Evolutionary conservation across 805 yeast genomes (phyloP), one percentile per base, ranked within the genome.

Genomic region (Debaryomyces castellii): DNA sequence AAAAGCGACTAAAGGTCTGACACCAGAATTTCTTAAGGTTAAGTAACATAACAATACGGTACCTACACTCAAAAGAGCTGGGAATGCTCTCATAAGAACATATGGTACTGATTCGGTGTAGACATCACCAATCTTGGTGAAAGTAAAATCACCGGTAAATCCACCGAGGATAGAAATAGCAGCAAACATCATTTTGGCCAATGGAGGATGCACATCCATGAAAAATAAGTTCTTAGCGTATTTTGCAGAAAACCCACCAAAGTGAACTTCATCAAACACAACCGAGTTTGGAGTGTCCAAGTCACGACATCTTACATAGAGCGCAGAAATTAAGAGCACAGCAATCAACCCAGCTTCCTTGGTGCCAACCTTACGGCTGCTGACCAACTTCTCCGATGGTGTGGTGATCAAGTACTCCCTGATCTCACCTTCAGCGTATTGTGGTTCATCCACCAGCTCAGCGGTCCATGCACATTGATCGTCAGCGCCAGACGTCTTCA

Each of bases 211-310:
- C 37, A 81, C 85, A 62, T 84, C 91, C 78, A 85, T 75, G 64
- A 85, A 86, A 59, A 73, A 85, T 14, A 65, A 64, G 16, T 89
- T 87, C 43, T 69, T 64, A 44, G 83, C 76, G 69, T 90, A 94
- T 66, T 87, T 83, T 47, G 85, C 77, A 25, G 97, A 96, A 69
- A 92, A 94, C n/a, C 95, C 95, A 46, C 99, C 99, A 58, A 94
- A 94, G 66, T 88, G 96, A 34, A 87, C 94, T 65, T 92, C 99
- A 64, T 90, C 96, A 53, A 88, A 88, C 10, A 92, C 96, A 30
- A 90, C 95, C 23, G 91, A 81, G 56, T 82, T 67, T 33, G 99
- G 99, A 50, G 69, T 60, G 22, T 77, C 70, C 47, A 94, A 71
- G 44, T 77, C 70, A 52, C 74, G 70, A 43, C 86, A 71, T 54